These are phyloP conservation scores for Nakazawaea populi DNA, from an alignment of 805 yeast genomes.

Conservation along the genomic window DNA sequence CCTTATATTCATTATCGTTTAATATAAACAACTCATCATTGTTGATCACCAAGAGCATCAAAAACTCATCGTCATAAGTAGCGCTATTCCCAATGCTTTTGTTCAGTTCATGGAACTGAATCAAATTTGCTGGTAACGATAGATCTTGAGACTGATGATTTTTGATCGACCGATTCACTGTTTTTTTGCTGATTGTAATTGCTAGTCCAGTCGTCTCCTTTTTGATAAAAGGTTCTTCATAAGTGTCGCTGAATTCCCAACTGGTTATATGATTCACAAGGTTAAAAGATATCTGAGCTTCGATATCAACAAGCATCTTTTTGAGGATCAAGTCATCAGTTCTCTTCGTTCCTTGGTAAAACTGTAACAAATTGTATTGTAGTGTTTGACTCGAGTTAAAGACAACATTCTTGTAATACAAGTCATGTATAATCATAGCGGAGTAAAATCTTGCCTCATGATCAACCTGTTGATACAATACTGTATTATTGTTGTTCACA, in stretches of 20 bases:
- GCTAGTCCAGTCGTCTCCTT: conserved; percentile 39
- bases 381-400: conserved; percentile 40
- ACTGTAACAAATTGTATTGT: conserved; percentile 42
- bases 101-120: conserved; percentile 22
- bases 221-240: conserved; percentile 37
- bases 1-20: conserved; percentile 23
- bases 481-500: conserved; percentile 42
- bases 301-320: conserved; percentile 49
- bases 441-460: conserved; percentile 32
- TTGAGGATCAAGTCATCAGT: conserved; percentile 61
- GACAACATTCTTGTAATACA: conserved; percentile 33
- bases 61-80: conserved; percentile 66
- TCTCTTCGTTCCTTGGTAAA: conserved; percentile 59
- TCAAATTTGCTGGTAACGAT: conserved; percentile 23
- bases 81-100: conserved; percentile 5
- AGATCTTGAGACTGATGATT: conserved; percentile 25
- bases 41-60: conserved; percentile 54
- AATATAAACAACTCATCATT: conserved; percentile 54
- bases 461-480: conserved; percentile 23
- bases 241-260: conserved; percentile 58
- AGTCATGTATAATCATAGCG: conserved; percentile 37
- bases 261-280: conserved; percentile 61
- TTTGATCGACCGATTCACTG: conserved; percentile 42
- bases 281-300: conserved; percentile 41
- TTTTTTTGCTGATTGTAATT: conserved; percentile 43